These are phyloP conservation scores for Pseudognaphalium luteoalbum DNA, from an alignment of 129 eudicot species.

Conservation along the genomic window DNA sequence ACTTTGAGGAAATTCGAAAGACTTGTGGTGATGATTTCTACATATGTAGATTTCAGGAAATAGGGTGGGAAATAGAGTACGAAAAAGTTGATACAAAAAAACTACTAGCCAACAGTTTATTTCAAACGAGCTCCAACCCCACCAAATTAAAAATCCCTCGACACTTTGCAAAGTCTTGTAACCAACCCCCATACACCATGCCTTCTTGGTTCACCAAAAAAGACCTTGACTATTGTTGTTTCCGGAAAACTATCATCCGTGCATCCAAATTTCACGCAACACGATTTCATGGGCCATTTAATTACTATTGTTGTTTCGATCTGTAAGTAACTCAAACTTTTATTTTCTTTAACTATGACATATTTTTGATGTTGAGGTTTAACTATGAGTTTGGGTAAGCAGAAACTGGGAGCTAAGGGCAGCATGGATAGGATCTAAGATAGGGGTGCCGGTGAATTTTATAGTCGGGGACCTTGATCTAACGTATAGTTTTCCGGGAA, in stretches of 20 bases:
- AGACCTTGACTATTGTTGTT: conserved; percentile 59
- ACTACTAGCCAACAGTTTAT: conserved; percentile 45
- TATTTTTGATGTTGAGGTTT: neutral
- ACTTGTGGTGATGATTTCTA: conserved; percentile 62
- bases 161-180: conserved; percentile 32
- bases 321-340: conserved; percentile 37
- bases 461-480: conserved; percentile 71
- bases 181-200: conserved; percentile 36
- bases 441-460: conserved; percentile 68
- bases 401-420: conserved; percentile 84
- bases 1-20: conserved; percentile 37
- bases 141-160: conserved; percentile 40
- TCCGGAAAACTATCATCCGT: too few species aligned
- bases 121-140: conserved; percentile 42
- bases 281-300: conserved; percentile 70
- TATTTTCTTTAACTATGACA: too few species aligned
- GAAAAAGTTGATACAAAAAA: conserved; percentile 50
- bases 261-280: conserved; percentile 52
- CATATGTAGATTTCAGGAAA: conserved; percentile 63
- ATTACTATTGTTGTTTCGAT: conserved; percentile 71
- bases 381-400: conserved; percentile 12
- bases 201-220: conserved; percentile 72
- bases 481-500: conserved; percentile 59
- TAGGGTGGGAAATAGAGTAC: conserved; percentile 67
- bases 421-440: conserved; percentile 61